Evolutionary conservation across 306 rosid species (phyloP).

Genomic region (Potentilla sterilis): DNA sequence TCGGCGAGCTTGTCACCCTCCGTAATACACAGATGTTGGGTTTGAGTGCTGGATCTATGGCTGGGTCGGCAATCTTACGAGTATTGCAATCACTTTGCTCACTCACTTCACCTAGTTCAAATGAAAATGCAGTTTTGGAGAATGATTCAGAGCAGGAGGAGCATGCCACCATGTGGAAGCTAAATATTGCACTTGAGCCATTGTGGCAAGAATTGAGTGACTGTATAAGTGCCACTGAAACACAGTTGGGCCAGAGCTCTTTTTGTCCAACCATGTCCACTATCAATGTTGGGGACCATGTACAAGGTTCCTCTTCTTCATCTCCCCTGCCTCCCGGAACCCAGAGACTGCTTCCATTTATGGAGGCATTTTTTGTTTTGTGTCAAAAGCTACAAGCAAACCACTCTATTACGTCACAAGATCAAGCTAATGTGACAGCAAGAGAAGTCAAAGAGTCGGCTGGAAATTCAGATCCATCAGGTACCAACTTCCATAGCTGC

Average conservation of each 20-base stretch:
- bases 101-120: constrained; percentile 48
- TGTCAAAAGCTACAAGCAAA: constrained; percentile 91
- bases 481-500: constrained; percentile 28
- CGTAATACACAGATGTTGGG: constrained; percentile 91
- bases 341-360: constrained; percentile 91
- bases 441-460: constrained; percentile 91
- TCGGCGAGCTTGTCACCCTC: constrained; percentile 80
- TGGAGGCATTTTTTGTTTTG: constrained; percentile 96
- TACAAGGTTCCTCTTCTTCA: constrained; percentile 78
- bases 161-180: constrained; percentile 74
- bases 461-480: constrained; percentile 54
- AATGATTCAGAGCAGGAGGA: constrained; percentile 67
- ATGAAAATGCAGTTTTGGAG: constrained; percentile 46
- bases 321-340: constrained; percentile 98
- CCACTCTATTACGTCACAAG: constrained; percentile 60
- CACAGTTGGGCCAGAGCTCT: constrained; percentile 76
- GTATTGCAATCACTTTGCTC: constrained; percentile 88
- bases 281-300: constrained; percentile 62
- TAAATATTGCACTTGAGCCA: constrained; percentile 84
- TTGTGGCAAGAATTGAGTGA: constrained; percentile 95
- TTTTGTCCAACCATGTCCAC: constrained; percentile 49
- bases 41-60: constrained; percentile 95
- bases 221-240: constrained; percentile 90
- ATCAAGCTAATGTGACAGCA: constrained; percentile 65
- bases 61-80: constrained; percentile 93